Conservation (phyloP, 108 stramenopile species). For the Nannochloropsis salina region DNA sequence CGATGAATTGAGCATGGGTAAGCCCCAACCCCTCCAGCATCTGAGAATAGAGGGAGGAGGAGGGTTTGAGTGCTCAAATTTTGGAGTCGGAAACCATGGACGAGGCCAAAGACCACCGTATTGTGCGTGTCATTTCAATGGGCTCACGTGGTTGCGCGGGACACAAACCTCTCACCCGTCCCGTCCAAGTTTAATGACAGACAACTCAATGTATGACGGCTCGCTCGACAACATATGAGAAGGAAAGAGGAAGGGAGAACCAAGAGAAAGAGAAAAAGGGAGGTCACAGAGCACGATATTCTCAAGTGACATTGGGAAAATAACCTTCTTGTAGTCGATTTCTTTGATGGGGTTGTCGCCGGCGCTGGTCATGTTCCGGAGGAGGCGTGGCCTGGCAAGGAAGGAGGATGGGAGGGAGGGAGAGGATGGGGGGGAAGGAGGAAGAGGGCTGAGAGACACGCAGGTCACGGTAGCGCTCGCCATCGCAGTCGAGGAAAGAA, state of each 20-base stretch:
- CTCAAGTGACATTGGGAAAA: no score
- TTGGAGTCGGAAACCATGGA: no score
- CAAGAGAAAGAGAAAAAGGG: not conserved
- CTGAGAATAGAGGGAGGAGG: not conserved
- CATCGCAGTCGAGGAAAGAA: not conserved
- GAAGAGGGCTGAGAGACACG: not conserved
- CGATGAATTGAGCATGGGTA: slow-evolving; percentile 92
- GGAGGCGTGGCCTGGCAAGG: not conserved
- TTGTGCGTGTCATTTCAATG: no score
- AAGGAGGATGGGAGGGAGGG: not conserved
- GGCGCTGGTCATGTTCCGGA: slow-evolving; percentile 67
- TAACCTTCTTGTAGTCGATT: slow-evolving; percentile 76
- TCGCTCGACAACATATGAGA: not conserved
- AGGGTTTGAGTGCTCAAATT: no score
- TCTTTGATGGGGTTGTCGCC: slow-evolving; percentile 59
- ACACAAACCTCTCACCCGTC: no score
- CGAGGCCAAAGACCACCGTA: no score
- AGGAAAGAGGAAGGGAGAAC: not conserved
- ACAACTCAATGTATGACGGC: no score
- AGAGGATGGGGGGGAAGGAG: not conserved
- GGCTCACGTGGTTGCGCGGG: no score
- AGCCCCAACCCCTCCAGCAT: slow-evolving; percentile 68
- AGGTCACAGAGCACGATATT: not conserved
- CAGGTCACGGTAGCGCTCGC: not conserved
- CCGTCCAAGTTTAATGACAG: no score